Evolutionary conservation across 2,329 filamentous ascomycete genomes (phyloP).

Genomic region (Lecanoromycetidae sp.): DNA sequence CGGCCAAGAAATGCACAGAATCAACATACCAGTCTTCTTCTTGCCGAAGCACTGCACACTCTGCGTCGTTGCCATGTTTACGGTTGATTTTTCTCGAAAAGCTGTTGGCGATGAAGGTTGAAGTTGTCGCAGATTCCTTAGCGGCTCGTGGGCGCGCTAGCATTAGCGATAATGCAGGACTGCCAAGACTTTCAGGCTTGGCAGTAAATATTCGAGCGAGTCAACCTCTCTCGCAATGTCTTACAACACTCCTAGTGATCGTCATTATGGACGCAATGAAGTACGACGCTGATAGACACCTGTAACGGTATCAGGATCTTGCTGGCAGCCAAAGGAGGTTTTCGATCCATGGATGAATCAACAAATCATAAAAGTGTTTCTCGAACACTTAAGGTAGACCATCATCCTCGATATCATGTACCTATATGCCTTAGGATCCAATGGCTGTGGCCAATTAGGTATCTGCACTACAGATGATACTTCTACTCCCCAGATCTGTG

Average conservation of each 20-base stretch:
- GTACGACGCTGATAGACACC: no score
- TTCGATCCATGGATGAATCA: no score
- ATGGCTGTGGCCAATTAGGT: conserved; percentile 41
- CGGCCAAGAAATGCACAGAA: not conserved
- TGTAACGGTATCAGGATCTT: not conserved
- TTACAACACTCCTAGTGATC: not conserved
- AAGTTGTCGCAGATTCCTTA: conserved; percentile 12
- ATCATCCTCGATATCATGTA: conserved; percentile 13
- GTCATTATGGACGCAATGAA: no score
- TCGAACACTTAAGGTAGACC: not conserved
- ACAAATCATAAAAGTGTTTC: no score
- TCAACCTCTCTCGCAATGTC: not conserved
- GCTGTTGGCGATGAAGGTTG: conserved; percentile 6
- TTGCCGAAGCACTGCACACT: conserved; percentile 98
- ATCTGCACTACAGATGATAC: conserved; percentile 33
- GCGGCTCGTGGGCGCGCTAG: conserved; percentile 8
- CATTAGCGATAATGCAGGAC: conserved; percentile 2
- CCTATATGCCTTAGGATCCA: conserved; percentile 40
- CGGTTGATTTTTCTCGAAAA: not conserved
- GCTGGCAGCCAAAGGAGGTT: no score
- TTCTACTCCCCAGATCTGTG: conserved; percentile 12
- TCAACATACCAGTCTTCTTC: conserved; percentile 61
- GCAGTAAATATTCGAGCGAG: no score
- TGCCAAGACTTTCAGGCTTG: no score
- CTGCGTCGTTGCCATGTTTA: conserved; percentile 63